A percentile compares a stretch with the other conserved stretches of the same genome.
These are phyloP conservation scores for Termitomyces sp. DNA, from an alignment of 768 basidiomycete genomes.

Conservation along the genomic window DNA sequence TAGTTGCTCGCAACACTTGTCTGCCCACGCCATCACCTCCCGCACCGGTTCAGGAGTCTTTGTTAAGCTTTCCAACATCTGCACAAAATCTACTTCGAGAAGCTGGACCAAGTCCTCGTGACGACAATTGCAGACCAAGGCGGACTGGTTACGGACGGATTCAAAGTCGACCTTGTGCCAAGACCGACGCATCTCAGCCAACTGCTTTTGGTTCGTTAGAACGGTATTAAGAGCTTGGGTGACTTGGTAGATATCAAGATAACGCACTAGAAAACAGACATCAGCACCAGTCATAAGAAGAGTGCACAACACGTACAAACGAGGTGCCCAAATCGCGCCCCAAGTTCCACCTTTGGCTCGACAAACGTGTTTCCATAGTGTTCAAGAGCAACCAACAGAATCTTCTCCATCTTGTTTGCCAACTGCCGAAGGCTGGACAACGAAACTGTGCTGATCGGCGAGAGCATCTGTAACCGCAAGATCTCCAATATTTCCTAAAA, in stretches of 20 bases:
- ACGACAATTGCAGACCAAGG: conserved; percentile 88
- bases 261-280: conserved; percentile 56
- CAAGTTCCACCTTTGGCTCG: conserved; percentile 87
- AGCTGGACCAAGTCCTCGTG: conserved; percentile 86
- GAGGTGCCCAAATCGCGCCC: conserved; percentile 86
- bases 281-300: conserved; percentile 2
- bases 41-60: conserved; percentile 78
- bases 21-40: conserved; percentile 89
- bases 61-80: conserved; percentile 63
- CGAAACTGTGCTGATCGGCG: conserved; percentile 63
- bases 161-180: conserved; percentile 90
- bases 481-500: conserved; percentile 81
- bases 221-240: conserved; percentile 88
- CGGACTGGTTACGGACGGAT: conserved; percentile 89
- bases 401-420: conserved; percentile 90
- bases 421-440: conserved; percentile 72
- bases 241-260: conserved; percentile 89
- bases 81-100: conserved; percentile 78
- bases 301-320: conserved; percentile 55
- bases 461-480: conserved; percentile 79
- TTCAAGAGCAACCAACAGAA: conserved; percentile 74
- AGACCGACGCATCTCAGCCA: conserved; percentile 80
- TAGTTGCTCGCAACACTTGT: conserved; percentile 81
- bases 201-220: conserved; percentile 80
- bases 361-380: conserved; percentile 86